Evolutionary conservation across 2,329 filamentous ascomycete species (phyloP), one percentile per base, ranked within the genome.

Genomic region (Cladorrhinum sp.): DNA sequence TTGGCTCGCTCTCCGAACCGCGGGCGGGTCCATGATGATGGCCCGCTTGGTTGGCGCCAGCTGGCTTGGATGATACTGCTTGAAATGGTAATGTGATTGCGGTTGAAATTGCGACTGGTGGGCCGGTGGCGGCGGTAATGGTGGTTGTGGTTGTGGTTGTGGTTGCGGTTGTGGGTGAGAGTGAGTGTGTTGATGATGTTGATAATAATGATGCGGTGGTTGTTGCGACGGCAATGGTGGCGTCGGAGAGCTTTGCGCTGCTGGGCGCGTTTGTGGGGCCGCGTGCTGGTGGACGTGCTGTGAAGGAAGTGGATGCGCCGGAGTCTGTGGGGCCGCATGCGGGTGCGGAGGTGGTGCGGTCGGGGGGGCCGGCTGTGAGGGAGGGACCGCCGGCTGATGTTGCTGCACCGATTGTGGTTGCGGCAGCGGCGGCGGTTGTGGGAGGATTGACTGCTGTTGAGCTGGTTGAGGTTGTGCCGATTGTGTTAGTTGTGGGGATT

Each of bases 21-120:
- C 54, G 2, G 71, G 72, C 16, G 71, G 71, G 28, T 73, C 70
- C 66, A 73, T 67, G 55, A 73, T 73, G 30, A 65, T 33, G 18
- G 68, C 65, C 55, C 66, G 42, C 63, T 54, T 18, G 55, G 57
- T 20, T 18, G 36, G 36, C 10, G 54, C 16, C 9, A 21, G 39
- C 28, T 21, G 51, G 18, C n/a, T 51, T 46, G 30, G 54, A 28
- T 59, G 61, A 51, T 55, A 42, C 26, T 39, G 26, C 24, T 49
- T 59, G 56, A 30, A 53, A 51, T 30, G 57, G 42, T 42, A 57
- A 21, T 53, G 49, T 12, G 20, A 24, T 4, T 7, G 36, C 4
- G 36, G 20, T 8, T 55, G 58, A 51, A 42, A 42, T 42, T 14
- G 21, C 1, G 49, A n/a, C 26, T 20, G 49, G 26, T 36, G 49